phyloP scores from a whole-genome alignment of 495 filamentous ascomycete genomes.

The Neurospora pannonica region DNA sequence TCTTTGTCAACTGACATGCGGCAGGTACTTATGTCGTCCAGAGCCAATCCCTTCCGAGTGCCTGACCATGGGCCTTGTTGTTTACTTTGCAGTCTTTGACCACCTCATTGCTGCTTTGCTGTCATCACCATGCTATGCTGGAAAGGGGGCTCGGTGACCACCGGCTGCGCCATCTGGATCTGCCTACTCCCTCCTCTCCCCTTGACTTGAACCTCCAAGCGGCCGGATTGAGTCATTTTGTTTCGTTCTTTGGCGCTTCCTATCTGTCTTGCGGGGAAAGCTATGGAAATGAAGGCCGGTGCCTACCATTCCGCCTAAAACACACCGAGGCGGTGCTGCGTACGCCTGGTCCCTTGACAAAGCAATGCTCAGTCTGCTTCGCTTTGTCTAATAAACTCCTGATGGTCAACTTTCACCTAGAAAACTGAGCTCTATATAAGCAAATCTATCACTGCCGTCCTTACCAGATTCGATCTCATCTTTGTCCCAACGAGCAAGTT shows the following conservation, averaged over 20 bases:
- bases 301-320: background rate
- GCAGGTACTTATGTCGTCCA: background rate
- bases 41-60: background rate
- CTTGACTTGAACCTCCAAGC: background rate
- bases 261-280: background rate
- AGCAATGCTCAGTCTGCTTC: background rate
- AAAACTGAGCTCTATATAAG: background rate
- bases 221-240: background rate
- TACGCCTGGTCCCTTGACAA: background rate
- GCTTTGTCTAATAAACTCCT: background rate
- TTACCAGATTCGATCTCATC: background rate
- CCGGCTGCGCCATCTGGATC: background rate
- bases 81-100: background rate
- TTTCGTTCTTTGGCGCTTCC: background rate
- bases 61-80: background rate
- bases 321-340: background rate
- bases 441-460: background rate
- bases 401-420: background rate
- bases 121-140: background rate
- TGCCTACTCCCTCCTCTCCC: background rate
- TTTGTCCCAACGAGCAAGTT: background rate
- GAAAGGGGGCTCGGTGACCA: background rate
- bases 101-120: background rate
- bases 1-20: background rate
- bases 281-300: background rate